Base-by-base conservation (phyloP, 139 green algal species). In the Auxenochlorella pyrenoidosa region DNA sequence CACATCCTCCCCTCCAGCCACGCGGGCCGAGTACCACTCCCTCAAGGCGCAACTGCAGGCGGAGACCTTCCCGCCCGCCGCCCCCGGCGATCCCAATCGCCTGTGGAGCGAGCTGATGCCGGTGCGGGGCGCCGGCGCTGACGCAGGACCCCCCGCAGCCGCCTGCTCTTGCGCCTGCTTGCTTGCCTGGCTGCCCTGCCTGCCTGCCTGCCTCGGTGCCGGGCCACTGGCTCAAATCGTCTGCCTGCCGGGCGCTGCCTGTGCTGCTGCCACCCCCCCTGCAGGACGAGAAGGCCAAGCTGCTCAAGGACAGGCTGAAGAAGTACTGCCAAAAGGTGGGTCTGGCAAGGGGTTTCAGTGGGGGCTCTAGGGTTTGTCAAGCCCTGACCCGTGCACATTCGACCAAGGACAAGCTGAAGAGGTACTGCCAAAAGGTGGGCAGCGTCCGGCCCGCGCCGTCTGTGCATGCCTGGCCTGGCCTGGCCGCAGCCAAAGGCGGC, bases 371-470 rank as follows among this genome's bases (percentile, higher is more conserved):
- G 18, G 60, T 16, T 4, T 79, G 72, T 13, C 47, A 54, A 79
- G 72, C 36, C 26, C n/a, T n/a, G n/a, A n/a, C n/a, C n/a, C n/a
- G n/a, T n/a, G n/a, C n/a, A n/a, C n/a, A n/a, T n/a, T n/a, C n/a
- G n/a, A n/a, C n/a, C 30, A 98, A 98, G 92, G 95, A 97, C 36
- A 92, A 96, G 40, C 93, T 99, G 34, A 99, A 99, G 83, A 95
- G 93, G 86, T 99, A 99, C 92, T 96, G 90, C 72, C 97, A 99
- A 83, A 98, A 98, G 94, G 97, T 94, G 86, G 2, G 90, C n/a
- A n/a, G n/a, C n/a, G n/a, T n/a, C n/a, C n/a, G n/a, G n/a, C n/a
- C n/a, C n/a, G n/a, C n/a, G n/a, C n/a, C n/a, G n/a, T n/a, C n/a
- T n/a, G n/a, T n/a, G n/a, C n/a, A n/a, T n/a, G n/a, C n/a, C n/a